A percentile compares a stretch with the other conserved stretches of the same genome.
phyloP scores from a whole-genome alignment of 1,284 basidiomycete species.

The Tilletia caries region DNA sequence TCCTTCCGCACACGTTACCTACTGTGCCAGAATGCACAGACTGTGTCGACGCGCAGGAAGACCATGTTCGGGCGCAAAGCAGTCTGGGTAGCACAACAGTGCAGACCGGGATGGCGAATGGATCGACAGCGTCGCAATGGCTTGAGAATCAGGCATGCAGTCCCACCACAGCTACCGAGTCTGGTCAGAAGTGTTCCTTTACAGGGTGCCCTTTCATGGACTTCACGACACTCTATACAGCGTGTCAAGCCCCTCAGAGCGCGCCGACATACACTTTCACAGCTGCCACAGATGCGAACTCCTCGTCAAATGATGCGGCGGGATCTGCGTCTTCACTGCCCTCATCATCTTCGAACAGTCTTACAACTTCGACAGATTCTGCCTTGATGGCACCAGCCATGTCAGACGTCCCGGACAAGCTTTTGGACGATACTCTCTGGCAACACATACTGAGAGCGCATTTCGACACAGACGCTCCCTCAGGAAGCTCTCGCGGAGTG shows the following conservation, averaged over 20 bases:
- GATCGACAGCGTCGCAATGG: too few relatives aligned
- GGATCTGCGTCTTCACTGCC: background rate
- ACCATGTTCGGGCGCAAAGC: background rate
- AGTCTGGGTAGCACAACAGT: too few relatives aligned
- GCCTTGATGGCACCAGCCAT: background rate
- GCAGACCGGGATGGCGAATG: too few relatives aligned
- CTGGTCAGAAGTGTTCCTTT: background rate
- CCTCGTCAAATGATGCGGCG: too few relatives aligned
- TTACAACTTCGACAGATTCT: background rate
- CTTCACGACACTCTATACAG: background rate
- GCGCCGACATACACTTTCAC: too few relatives aligned
- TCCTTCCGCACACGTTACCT: background rate
- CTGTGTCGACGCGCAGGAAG: background rate
- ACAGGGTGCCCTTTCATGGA: background rate
- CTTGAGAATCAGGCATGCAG: too few relatives aligned
- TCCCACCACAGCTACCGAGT: background rate
- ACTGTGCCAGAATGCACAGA: background rate
- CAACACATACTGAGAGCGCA: background rate
- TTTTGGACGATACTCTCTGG: background rate
- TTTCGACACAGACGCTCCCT: background rate
- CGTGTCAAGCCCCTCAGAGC: background rate
- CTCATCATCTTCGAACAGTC: background rate
- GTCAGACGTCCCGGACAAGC: background rate
- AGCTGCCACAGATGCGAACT: too few relatives aligned
- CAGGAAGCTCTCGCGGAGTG: background rate